Base-by-base conservation (phyloP, 768 basidiomycete genomes). In the Daedalea quercina region DNA sequence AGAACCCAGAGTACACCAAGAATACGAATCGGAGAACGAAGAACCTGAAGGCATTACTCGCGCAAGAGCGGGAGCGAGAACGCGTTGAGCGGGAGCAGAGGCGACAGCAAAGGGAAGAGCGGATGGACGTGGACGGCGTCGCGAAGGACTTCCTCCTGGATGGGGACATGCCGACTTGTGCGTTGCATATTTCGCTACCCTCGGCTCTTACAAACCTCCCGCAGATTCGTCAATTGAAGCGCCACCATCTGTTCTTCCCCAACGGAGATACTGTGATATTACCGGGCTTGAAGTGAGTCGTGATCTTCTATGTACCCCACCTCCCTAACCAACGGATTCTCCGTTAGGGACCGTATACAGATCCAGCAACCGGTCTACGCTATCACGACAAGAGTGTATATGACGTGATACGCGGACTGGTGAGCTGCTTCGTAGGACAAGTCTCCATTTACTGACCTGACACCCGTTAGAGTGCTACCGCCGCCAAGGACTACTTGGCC, bases 331-430 rank as follows among this genome's bases (percentile, higher is more conserved):
- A n/a, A n/a, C 19, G 8, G 7, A 45, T 35, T 1, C 3, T 17
- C 24, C 28, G 28, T 53, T n/a, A 89, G 88, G 89, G 87, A 0
- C 87, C 85, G 1, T 92, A 92, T 58, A 91, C 87, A 0, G 87
- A 93, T 58, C 90, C 90, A 6, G 78, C 81, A 1, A 90, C 89
- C 0, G 82, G 84, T 1, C 72, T 93, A 9, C 77, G 90, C 3
- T 92, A 87, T 63, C 86, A 92, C 56, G 85, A 92, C 73, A 90
- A 87, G 72, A 87, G 82, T 55, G 80, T 92, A n/a, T 92, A 90
- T 63, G 87, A 90, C 44, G 71, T 90, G 25, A 80, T 92, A 57
- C 88, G 87, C 64, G 76, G 78, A 46, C 68, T 93, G 62, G 90
- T 89, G 47, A 54, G 75, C 26, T 25, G 22, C 28, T 26, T 35